Base-by-base conservation (phyloP, 1,284 basidiomycete genomes). In the Testicularia cyperi region DNA sequence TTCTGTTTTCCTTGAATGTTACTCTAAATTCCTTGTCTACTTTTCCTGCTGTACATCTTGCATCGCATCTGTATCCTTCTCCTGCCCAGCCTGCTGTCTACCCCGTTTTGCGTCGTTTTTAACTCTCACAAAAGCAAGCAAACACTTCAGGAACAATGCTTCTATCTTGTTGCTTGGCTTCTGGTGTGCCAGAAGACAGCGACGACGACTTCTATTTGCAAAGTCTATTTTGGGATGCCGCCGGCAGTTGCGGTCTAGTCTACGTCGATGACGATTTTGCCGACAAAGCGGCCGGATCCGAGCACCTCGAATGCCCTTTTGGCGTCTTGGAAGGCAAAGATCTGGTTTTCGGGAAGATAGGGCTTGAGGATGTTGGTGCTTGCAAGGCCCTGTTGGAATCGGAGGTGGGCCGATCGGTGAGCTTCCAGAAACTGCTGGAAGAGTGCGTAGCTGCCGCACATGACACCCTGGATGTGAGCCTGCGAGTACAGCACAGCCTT, bases 181-280 rank as follows among this genome's bases (percentile, higher is more conserved):
- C n/a, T n/a, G n/a, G n/a, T n/a, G n/a, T n/a, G n/a, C n/a, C n/a
- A n/a, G n/a, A n/a, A n/a, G n/a, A n/a, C n/a, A n/a, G n/a, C n/a
- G n/a, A n/a, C n/a, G n/a, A n/a, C n/a, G n/a, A n/a, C n/a, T 31
- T 40, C 38, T 40, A 15, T 40, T 31, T 14, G 4, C 13, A 23
- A 19, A 5, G 9, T 14, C n/a, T n/a, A n/a, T n/a, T n/a, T n/a
- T n/a, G n/a, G n/a, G n/a, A n/a, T n/a, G n/a, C n/a, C n/a, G n/a
- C n/a, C n/a, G n/a, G n/a, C n/a, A n/a, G n/a, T 20, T 32, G 16
- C 31, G 8, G 13, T 9, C 13, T 26, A 35, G 23, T 28, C 42
- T 3, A 61, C 44, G 13, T 52, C 47, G 38, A 65, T 52, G 32
- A 65, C 40, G 44, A 61, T 36, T 39, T 65, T 65, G 5, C 56